Evolutionary conservation across 371 early-diverging fungal species (phyloP).

Genomic region (Dichotomocladium elegans): DNA sequence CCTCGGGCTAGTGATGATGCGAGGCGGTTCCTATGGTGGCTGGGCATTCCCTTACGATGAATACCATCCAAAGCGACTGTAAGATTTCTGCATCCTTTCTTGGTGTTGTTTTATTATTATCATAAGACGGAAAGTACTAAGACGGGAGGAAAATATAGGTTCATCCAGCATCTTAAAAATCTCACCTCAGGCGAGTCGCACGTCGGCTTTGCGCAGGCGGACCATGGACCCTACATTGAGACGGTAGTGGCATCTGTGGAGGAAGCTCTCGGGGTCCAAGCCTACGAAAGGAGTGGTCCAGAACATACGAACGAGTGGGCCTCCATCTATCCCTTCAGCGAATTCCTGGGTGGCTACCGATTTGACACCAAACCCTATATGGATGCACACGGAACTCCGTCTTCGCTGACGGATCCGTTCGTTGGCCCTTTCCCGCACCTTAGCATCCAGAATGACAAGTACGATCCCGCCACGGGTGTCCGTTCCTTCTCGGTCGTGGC

Average conservation of each 20-base stretch:
- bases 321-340: conserved; percentile 66
- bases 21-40: conserved; percentile 28
- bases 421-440: conserved; percentile 39
- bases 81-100: conserved; percentile 2
- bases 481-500: conserved; percentile 52
- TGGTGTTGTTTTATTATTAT: no score
- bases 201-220: conserved; percentile 60
- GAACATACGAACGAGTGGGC: conserved; percentile 56
- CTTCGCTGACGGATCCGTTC: conserved; percentile 17
- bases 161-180: conserved; percentile 63
- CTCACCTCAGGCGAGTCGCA: conserved; percentile 57
- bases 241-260: conserved; percentile 43
- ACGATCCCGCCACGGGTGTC: conserved; percentile 46
- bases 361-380: conserved; percentile 56
- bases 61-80: conserved; percentile 64
- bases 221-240: conserved; percentile 56
- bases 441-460: conserved; percentile 42
- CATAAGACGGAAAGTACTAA: background rate
- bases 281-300: conserved; percentile 26
- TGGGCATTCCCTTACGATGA: conserved; percentile 58
- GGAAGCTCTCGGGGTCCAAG: conserved; percentile 27
- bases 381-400: conserved; percentile 2
- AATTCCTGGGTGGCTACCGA: conserved; percentile 61
- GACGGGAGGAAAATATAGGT: conserved; percentile 19
- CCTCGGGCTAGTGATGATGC: conserved; percentile 34